Evolutionary conservation across 257 asterid genomes (phyloP), one percentile per base, ranked within the genome.

Genomic region (Echium plantagineum): DNA sequence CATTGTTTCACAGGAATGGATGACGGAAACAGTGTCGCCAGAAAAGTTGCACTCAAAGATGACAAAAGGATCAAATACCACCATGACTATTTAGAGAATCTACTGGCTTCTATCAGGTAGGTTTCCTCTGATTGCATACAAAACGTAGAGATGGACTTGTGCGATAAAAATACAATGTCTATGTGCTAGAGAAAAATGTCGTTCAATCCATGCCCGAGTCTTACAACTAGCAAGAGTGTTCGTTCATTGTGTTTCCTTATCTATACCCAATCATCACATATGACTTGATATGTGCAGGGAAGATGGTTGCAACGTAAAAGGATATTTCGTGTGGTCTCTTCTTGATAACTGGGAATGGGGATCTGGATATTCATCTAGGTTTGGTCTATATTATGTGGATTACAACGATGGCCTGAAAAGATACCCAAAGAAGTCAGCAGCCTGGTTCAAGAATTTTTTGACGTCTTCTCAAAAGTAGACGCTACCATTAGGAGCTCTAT

Each of bases 271-370:
- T 42, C 51, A n/a, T 42, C 51, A 15, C 13, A 17, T 16, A 6
- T 58, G 59, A 26, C 42, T 54, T 20, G 2, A 47, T 63, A 21
- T 69, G 42, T 32, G 73, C 94, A 87, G 98, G 61, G 84, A 80
- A 59, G 95, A 88, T 51, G 95, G 94, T 0, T 91, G 98, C 83
- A 82, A 91, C 21, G 90, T 91, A 66, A 77, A 62, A 65, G 97
- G 98, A 12, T 88, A 91, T 69, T 91, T 91, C 38, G 94, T 53
- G 1, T 91, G 98, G 98, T 91, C 98, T 15, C 38, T 91, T 64
- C 69, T 91, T 30, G 98, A 91, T 68, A 88, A 91, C 49, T 91
- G 97, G 98, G 94, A 91, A 78, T 85, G 97, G 98, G 77, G 62
- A 57, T 90, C 89, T 66, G 95, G 94, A 60, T 88, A 28, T 59